Percentiles rank a stretch among this genome's conserved stretches.
phyloP scores from a whole-genome alignment of 202 grass and related monocot genomes.

The Saccharum hybrid region DNA sequence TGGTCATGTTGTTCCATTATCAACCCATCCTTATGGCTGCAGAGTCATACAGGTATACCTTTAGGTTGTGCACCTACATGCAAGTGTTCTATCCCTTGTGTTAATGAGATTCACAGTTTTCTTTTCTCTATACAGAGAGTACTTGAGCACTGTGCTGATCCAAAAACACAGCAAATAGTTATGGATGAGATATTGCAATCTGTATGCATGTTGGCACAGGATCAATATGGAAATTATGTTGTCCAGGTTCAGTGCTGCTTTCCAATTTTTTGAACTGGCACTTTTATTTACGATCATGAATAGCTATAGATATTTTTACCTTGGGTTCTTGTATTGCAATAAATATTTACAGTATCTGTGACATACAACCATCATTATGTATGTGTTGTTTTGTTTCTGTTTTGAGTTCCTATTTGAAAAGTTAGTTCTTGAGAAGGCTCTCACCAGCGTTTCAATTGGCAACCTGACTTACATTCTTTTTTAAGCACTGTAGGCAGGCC shows the following conservation, averaged over 20 bases:
- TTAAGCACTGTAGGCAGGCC: background rate
- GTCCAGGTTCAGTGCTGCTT: constrained; percentile 68
- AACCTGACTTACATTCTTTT: background rate
- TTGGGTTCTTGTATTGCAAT: constrained; percentile 14
- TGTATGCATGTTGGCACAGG: constrained; percentile 84
- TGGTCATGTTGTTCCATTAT: constrained; percentile 83
- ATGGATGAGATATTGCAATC: constrained; percentile 91
- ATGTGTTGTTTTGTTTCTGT: background rate
- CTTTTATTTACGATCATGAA: background rate
- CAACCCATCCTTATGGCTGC: constrained; percentile 93
- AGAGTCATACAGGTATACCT: constrained; percentile 83
- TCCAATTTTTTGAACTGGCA: constrained; percentile 10
- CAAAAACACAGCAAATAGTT: constrained; percentile 77
- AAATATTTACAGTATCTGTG: background rate
- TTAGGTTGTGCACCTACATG: constrained; percentile 11
- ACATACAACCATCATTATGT: background rate
- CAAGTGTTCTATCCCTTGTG: background rate
- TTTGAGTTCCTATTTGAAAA: background rate
- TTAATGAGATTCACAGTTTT: constrained; percentile 24
- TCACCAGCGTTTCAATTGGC: background rate
- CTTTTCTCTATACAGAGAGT: constrained; percentile 64
- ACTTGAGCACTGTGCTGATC: constrained; percentile 85
- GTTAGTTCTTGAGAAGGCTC: background rate
- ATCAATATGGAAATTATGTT: constrained; percentile 97
- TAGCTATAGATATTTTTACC: background rate